These are phyloP conservation scores for Wickerhamomyces subpelliculosus DNA, from an alignment of 805 yeast species.

Conservation along the genomic window DNA sequence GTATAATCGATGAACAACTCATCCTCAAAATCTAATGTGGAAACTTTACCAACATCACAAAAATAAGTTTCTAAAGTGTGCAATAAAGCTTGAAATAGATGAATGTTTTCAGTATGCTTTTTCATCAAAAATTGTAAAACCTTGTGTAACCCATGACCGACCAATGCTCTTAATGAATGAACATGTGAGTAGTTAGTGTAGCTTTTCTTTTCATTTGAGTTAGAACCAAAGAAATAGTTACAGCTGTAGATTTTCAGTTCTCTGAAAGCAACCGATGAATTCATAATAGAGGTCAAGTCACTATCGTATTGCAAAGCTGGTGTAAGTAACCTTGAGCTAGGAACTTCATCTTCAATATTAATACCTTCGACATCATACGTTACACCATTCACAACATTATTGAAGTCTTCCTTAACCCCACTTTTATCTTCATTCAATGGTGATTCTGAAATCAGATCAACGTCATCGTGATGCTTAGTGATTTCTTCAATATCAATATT, in stretches of 20 bases:
- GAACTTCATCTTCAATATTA: constrained; percentile 31
- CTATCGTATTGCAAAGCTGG: constrained; percentile 24
- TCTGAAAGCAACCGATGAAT: constrained; percentile 48
- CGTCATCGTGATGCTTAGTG: constrained; percentile 23
- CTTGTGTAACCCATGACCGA: constrained; percentile 61
- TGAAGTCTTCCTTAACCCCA: constrained; percentile 20
- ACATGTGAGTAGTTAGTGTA: constrained; percentile 41
- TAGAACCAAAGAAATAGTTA: constrained; percentile 57
- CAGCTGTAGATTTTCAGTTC: constrained; percentile 57
- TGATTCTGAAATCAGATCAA: constrained; percentile 5
- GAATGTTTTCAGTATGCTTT: constrained; percentile 56
- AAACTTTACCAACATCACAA: constrained; percentile 71
- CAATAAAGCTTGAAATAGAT: constrained; percentile 52
- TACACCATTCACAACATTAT: constrained; percentile 30
- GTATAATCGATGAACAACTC: constrained; percentile 46
- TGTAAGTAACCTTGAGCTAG: constrained; percentile 26
- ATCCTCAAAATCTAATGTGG: constrained; percentile 50
- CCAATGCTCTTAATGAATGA: constrained; percentile 51
- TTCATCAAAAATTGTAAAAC: constrained; percentile 40
- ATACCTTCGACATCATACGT: constrained; percentile 36
- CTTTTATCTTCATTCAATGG: constrained; percentile 16
- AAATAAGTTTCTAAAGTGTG: constrained; percentile 71
- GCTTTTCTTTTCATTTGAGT: constrained; percentile 34
- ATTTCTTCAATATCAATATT: constrained; percentile 32
- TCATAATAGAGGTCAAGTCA: constrained; percentile 38